Evolutionary conservation across 257 asterid species (phyloP).

Genomic region (Voacanga thouarsii): DNA sequence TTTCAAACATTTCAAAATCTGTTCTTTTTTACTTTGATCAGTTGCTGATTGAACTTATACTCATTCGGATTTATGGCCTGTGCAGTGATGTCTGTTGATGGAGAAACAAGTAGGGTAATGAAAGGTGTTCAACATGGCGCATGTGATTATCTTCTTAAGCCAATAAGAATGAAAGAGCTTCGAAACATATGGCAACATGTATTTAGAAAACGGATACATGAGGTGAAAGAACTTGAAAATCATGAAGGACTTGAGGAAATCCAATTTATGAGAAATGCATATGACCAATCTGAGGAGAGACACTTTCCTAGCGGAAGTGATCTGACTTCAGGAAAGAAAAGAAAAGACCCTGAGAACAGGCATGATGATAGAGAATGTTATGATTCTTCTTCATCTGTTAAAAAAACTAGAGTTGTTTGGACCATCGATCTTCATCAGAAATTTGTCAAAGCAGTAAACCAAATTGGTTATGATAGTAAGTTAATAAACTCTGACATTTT

Average conservation of each 20-base stretch:
- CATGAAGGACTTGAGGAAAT: slow-evolving; percentile 38
- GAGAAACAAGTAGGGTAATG: slow-evolving; percentile 77
- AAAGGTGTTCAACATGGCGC: slow-evolving; percentile 83
- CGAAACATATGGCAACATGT: slow-evolving; percentile 90
- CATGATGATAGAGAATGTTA: slow-evolving; percentile 42
- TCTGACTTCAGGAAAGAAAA: slow-evolving; percentile 47
- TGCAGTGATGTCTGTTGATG: slow-evolving; percentile 83
- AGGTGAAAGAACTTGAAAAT: slow-evolving; percentile 43
- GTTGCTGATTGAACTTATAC: not conserved
- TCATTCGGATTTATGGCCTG: not conserved
- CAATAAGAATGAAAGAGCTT: slow-evolving; percentile 71
- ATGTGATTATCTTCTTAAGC: slow-evolving; percentile 80
- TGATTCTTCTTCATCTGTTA: slow-evolving; percentile 46
- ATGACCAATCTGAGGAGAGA: slow-evolving; percentile 48
- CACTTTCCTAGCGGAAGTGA: slow-evolving; percentile 48
- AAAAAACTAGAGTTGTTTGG: slow-evolving; percentile 90
- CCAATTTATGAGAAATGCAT: slow-evolving; percentile 32
- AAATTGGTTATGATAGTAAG: slow-evolving; percentile 66
- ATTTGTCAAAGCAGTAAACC: slow-evolving; percentile 65
- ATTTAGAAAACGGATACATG: slow-evolving; percentile 55
- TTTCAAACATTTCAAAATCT: slow-evolving; percentile 10
- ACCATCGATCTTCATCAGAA: slow-evolving; percentile 61
- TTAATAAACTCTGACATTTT: not conserved
- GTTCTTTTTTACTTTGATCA: not conserved
- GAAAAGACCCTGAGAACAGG: slow-evolving; percentile 52